phyloP scores from a whole-genome alignment of 2,329 filamentous ascomycete species.

The Calonectria honghensis region DNA sequence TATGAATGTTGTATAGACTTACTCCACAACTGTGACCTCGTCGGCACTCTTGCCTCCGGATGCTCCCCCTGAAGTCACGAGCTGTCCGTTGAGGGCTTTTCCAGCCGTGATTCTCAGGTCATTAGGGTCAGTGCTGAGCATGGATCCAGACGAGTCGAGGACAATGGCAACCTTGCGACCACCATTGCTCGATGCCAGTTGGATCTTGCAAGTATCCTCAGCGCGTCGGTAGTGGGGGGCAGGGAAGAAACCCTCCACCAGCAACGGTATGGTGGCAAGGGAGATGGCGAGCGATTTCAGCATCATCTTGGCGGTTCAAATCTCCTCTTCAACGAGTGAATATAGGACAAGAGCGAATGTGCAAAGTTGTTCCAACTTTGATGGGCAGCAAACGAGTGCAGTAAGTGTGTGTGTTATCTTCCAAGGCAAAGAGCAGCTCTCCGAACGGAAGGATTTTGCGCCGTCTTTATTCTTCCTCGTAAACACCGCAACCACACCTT shows the following conservation, averaged over 20 bases:
- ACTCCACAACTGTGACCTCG: not conserved
- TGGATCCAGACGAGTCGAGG: conserved; percentile 2
- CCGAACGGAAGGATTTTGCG: not conserved
- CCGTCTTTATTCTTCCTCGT: not conserved
- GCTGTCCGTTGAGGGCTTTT: conserved; percentile 14
- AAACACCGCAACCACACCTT: not conserved
- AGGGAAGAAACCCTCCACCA: not conserved
- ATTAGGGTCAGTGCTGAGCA: not conserved
- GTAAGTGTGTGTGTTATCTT: not conserved
- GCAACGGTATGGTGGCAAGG: not conserved
- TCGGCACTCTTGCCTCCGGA: conserved; percentile 8
- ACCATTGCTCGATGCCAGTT: conserved; percentile 7
- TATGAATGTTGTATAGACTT: not conserved
- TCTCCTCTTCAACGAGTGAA: not conserved
- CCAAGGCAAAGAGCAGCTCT: not conserved
- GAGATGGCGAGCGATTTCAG: conserved; percentile 7
- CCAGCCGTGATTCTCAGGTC: not conserved
- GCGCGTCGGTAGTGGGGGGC: not conserved
- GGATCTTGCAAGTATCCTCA: conserved; percentile 11
- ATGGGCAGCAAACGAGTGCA: not conserved
- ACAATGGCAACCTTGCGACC: conserved; percentile 20
- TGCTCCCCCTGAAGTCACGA: not conserved
- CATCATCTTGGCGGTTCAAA: conserved; percentile 8
- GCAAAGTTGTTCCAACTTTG: not conserved
- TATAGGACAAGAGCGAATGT: not conserved